A percentile compares a stretch with the other conserved stretches of the same genome.
Evolutionary conservation across 2,329 filamentous ascomycete species (phyloP).

Genomic region (Hymenoscyphus albidus): DNA sequence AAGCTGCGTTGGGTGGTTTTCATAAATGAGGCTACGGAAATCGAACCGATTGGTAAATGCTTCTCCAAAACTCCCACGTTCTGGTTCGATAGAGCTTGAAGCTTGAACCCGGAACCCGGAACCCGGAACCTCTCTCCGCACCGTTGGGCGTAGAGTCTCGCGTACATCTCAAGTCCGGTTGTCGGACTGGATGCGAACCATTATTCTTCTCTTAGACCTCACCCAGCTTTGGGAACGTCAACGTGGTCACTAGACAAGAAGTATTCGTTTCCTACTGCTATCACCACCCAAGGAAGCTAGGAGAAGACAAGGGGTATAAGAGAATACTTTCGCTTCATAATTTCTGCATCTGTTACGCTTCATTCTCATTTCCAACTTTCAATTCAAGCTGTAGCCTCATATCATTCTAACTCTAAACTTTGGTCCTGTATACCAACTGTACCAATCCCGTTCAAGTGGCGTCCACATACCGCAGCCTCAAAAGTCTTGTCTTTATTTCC

Average conservation of each 20-base stretch:
- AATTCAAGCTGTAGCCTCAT: background rate
- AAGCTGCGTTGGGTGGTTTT: background rate
- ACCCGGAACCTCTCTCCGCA: background rate
- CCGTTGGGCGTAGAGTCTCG: background rate
- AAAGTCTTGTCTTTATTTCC: background rate
- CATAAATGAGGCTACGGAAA: background rate
- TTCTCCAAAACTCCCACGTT: background rate
- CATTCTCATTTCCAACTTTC: background rate
- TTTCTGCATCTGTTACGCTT: background rate
- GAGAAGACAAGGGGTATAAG: background rate
- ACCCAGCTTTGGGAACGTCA: background rate
- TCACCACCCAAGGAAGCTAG: too few relatives aligned
- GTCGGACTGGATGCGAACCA: background rate
- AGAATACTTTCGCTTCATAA: background rate
- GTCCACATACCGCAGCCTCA: background rate
- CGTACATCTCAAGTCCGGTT: background rate
- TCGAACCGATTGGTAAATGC: background rate
- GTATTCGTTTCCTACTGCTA: background rate
- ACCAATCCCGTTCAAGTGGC: background rate
- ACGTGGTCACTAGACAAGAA: background rate
- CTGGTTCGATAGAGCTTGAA: background rate
- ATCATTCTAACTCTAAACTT: background rate
- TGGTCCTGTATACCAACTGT: background rate
- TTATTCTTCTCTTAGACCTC: background rate
- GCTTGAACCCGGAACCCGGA: background rate